phyloP scores from a whole-genome alignment of 164 flowering plant genomes.

The Houttuynia cordata region DNA sequence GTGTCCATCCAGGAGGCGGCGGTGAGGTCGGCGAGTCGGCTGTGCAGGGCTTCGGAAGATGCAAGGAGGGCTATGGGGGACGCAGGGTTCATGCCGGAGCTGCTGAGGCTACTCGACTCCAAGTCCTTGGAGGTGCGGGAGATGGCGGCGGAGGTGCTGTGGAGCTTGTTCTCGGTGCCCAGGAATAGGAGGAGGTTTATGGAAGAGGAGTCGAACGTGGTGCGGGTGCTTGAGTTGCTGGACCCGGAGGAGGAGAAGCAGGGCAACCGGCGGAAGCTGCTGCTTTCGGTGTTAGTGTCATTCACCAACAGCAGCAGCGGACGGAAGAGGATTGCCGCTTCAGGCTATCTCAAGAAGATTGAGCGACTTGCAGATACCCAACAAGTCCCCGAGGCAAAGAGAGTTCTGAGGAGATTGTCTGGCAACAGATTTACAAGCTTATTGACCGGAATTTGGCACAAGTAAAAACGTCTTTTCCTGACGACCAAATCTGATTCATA shows the following conservation, averaged over 20 bases:
- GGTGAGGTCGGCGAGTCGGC: conserved; percentile 37
- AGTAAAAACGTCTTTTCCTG: not conserved
- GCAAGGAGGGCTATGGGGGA: conserved; percentile 68
- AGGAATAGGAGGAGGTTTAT: conserved; percentile 50
- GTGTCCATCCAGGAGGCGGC: conserved; percentile 55
- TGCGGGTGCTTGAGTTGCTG: conserved; percentile 40
- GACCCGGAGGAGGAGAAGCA: conserved; percentile 45
- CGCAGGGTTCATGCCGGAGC: conserved; percentile 63
- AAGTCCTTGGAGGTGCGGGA: conserved; percentile 60
- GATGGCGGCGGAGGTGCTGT: conserved; percentile 66
- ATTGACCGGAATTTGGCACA: conserved; percentile 35
- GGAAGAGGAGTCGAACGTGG: conserved; percentile 46
- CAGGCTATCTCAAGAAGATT: conserved; percentile 52
- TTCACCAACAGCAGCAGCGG: conserved; percentile 51
- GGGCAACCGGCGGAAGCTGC: conserved; percentile 38
- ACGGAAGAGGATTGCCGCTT: conserved; percentile 52
- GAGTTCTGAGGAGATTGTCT: conserved; percentile 10
- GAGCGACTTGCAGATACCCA: conserved; percentile 55
- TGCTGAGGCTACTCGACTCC: conserved; percentile 52
- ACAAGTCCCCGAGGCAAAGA: conserved; percentile 24
- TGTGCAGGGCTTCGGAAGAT: conserved; percentile 57
- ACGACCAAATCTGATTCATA: too few species aligned
- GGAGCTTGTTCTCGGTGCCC: conserved; percentile 21
- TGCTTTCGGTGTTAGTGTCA: conserved; percentile 49
- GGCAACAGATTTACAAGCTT: conserved; percentile 45